Conservation (phyloP, 2,329 filamentous ascomycete genomes). For the Beauveria sp. region DNA sequence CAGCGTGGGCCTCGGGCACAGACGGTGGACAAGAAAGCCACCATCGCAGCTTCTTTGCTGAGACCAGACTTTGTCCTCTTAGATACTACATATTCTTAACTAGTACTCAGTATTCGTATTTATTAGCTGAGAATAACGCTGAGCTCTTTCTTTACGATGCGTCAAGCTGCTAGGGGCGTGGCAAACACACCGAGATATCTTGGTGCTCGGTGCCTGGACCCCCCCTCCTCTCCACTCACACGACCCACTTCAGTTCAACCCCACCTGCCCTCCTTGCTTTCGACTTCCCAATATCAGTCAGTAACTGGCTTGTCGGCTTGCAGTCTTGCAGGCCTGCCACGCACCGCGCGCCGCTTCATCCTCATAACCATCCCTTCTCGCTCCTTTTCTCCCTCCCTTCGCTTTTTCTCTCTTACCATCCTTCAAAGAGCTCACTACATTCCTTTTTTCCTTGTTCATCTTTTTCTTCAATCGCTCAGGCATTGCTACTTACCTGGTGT, state of each 20-base stretch:
- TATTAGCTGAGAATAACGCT: too few relatives aligned
- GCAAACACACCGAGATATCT: too few relatives aligned
- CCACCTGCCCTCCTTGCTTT: background rate
- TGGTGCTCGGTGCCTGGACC: background rate
- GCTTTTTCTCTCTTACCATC: constrained; percentile 10
- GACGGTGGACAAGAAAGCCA: too few relatives aligned
- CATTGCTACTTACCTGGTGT: constrained; percentile 5
- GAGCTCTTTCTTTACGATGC: too few relatives aligned
- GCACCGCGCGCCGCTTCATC: background rate
- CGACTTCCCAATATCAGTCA: background rate
- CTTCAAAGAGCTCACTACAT: constrained; percentile 9
- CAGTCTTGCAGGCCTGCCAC: background rate
- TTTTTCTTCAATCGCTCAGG: background rate
- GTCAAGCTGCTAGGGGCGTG: background rate
- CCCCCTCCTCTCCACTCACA: background rate
- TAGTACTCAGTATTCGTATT: too few relatives aligned
- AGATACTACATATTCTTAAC: too few relatives aligned
- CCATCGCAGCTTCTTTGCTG: too few relatives aligned
- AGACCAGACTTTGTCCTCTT: too few relatives aligned
- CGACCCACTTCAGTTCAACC: background rate
- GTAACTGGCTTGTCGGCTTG: background rate
- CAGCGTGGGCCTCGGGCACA: too few relatives aligned
- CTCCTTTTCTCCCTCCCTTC: constrained; percentile 8
- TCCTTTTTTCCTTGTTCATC: constrained; percentile 10
- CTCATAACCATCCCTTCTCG: background rate